Base-by-base conservation (phyloP, 1,139 yeast species). In the Candida sp. region DNA sequence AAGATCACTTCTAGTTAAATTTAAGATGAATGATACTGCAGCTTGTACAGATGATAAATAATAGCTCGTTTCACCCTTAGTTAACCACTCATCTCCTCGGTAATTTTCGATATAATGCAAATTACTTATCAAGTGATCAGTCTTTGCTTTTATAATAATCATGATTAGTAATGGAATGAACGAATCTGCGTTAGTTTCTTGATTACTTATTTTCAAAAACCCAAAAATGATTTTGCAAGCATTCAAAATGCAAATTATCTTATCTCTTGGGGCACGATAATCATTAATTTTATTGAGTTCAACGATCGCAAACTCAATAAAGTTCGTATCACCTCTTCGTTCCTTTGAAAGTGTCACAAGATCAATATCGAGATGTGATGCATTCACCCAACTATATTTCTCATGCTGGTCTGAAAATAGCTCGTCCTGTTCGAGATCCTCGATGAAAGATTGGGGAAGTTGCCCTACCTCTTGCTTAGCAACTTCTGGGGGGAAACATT, bases 161-260 rank as follows among this genome's bases (percentile, higher is more conserved):
- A 84, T 82, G 33, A 95, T 90, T 41, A 95, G 68, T 38, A 93
- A 64, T 0, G 99, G 99, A 23, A 95, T 76, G 61, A 95, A 95
- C 25, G 88, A 80, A 63, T 95, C 99, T 0, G 99, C 99, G 52
- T 91, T 91, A 2, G 78, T 70, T 54, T 88, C 95, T 46, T 72
- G 70, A 44, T 83, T 85, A 35, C 79, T 77, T 45, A 84, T 86
- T 51, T 90, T 82, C 44, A 95, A 76, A 44, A 88, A 73, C 15
- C 96, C 95, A 70, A 90, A 90, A 6, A 95, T 84, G 12, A 93
- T 91, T 61, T 93, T 93, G 60, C 98, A 91, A 45, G 95, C 83
- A 64, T 95, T 95, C 47, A 95, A 71, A 6, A 93, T 74, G 60
- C 99, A 93, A 39, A 93, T 89, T 49, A 90, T 84, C 58, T 95